Evolutionary conservation across 352 stramenopile species (phyloP).

Genomic region (Phytophthora syringae): DNA sequence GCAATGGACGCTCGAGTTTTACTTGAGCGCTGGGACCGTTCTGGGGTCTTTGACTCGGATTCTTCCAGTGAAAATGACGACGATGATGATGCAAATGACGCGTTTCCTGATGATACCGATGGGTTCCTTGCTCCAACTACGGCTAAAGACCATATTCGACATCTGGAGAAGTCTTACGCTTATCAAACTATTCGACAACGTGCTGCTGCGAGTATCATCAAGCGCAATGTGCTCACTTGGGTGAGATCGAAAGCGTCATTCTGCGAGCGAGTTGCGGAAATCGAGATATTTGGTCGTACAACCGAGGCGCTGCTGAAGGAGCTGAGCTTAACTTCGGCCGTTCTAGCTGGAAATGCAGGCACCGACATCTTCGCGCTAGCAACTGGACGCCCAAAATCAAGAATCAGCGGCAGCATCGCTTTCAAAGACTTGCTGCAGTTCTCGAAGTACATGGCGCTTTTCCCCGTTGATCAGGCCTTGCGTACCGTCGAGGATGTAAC

Average conservation of each 20-base stretch:
- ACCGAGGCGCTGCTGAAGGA: constrained; percentile 59
- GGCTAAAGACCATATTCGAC: constrained; percentile 12
- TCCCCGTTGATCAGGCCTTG: constrained; percentile 69
- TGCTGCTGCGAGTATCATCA: constrained; percentile 64
- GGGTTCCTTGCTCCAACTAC: neutral
- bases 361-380: constrained; percentile 51
- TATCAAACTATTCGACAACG: constrained; percentile 66
- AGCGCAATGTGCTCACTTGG: constrained; percentile 64
- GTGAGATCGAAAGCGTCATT: constrained; percentile 57
- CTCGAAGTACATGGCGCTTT: constrained; percentile 72
- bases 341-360: constrained; percentile 5
- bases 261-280: constrained; percentile 60
- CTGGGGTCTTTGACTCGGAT: constrained; percentile 62
- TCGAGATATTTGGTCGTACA: constrained; percentile 67
- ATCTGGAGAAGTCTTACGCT: constrained; percentile 50
- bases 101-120: neutral
- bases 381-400: constrained; percentile 25
- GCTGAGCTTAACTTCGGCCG: constrained; percentile 32
- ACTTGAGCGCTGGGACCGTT: constrained; percentile 61
- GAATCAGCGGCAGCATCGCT: constrained; percentile 43
- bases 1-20: constrained; percentile 54
- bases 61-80: constrained; percentile 42
- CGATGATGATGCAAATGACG: constrained; percentile 24
- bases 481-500: constrained; percentile 63
- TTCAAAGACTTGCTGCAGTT: constrained; percentile 72